Base-by-base conservation (phyloP, 202 grass and related monocot genomes). In the Setaria italica region DNA sequence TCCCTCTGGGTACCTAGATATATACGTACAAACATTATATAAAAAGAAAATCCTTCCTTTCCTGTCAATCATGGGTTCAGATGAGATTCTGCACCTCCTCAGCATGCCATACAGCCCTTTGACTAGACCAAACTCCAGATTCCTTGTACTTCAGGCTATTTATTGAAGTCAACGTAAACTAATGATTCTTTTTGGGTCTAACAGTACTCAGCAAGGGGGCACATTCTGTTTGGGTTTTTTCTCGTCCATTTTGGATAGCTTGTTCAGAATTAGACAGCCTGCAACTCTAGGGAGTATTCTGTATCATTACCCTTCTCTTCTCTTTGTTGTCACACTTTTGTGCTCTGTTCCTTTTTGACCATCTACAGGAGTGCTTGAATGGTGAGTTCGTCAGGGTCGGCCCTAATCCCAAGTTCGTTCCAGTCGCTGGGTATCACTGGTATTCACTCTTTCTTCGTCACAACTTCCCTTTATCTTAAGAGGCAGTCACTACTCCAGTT, bases 311-410 rank as follows among this genome's bases (percentile, higher is more conserved):
- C 57, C 46, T 14, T 53, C 16, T 47, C 34, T 49, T 9, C 19
- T 76, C 29, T 76, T 76, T 39, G 3, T 57, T 11, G 12, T 58
- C 42, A 63, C 4, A 53, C 11, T 39, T 39, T 39, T 39, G 37
- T 50, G 12, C 4, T 50, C 4, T 63, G 48, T 76, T 84, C 4
- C 7, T 80, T 72, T 47, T 75, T 63, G 20, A 0, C 6, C 42
- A 10, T 86, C 48, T 47, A 7, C 88, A 98, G 95, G 90, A 95
- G 72, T 98, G 95, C 54, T 94, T 98, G 91, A 95, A 95, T 78
- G 95, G 95, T 11, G 95, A 98, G 80, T 98, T 98, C 92, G 91
- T 95, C 64, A 90, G 95, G 65, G 93, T 98, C 37, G 95, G 93
- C 20, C 90, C 95, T 11, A 98, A 98, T 71, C 95, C 95, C 5